A percentile compares a stretch with the other conserved stretches of the same genome.
These are phyloP conservation scores for Zygosaccharomyces sapae DNA, from an alignment of 1,139 yeast species.

Conservation along the genomic window DNA sequence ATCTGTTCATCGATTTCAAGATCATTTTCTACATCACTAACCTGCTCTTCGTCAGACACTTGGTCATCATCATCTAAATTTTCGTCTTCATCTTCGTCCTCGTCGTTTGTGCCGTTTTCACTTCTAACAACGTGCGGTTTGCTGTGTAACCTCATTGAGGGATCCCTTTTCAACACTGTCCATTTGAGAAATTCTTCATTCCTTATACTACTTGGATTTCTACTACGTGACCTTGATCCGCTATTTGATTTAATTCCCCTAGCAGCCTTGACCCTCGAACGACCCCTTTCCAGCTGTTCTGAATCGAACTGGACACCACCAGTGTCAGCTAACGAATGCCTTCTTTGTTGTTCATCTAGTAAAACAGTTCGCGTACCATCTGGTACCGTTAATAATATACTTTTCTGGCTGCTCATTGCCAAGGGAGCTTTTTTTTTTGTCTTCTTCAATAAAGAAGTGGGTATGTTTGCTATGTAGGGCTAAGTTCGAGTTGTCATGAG, in stretches of 20 bases:
- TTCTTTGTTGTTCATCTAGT: constrained; percentile 2
- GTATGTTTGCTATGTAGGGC: background rate
- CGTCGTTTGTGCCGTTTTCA: constrained; percentile 46
- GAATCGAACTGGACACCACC: constrained; percentile 29
- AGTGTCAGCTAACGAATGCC: constrained; percentile 3
- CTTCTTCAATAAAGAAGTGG: background rate
- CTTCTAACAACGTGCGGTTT: constrained; percentile 11
- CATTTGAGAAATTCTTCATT: constrained; percentile 34
- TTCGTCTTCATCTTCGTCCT: constrained; percentile 40
- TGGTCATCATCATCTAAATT: constrained; percentile 36
- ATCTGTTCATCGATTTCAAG: constrained; percentile 37
- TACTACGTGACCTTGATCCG: constrained; percentile 26
- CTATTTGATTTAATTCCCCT: constrained; percentile 14
- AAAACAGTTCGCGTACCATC: constrained; percentile 18
- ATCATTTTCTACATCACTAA: constrained; percentile 38
- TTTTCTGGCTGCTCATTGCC: constrained; percentile 10
- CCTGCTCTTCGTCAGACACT: constrained; percentile 38
- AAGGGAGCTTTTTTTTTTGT: background rate
- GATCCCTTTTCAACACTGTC: constrained; percentile 35
- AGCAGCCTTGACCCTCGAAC: constrained; percentile 29
- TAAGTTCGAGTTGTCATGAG: background rate
- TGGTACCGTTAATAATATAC: constrained; percentile 26
- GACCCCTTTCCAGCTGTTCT: constrained; percentile 31
- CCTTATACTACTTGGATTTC: constrained; percentile 23
- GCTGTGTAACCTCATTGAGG: constrained; percentile 58